Base-by-base conservation (phyloP, 331 rosid species). In the Ulmus americana region DNA sequence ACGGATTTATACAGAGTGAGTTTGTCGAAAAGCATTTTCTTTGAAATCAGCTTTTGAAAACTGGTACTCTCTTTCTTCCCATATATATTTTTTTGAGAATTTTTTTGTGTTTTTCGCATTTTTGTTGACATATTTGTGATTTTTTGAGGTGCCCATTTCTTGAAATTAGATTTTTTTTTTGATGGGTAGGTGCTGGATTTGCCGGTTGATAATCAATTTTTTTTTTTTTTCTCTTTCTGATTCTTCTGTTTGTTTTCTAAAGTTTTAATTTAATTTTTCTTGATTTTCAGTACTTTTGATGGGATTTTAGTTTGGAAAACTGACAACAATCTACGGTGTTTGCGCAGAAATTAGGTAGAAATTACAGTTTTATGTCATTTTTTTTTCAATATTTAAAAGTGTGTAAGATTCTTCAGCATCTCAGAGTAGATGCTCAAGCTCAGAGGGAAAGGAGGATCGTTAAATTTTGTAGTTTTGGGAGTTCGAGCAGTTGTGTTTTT, bases 381-480 rank as follows among this genome's bases (percentile, higher is more conserved):
- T n/a, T n/a, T 44, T 49, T 41, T 1, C 71, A 39, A 59, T 76
- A 61, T 64, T 55, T 64, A 18, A 15, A 67, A 41, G 39, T 16
- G 39, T 67, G 55, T 28, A 63, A 71, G 74, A 18, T 55, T 46
- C 57, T 66, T 59, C 55, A 41, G 76, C 65, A 73, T 67, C 63
- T 38, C 59, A 70, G 14, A 49, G 45, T 4, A 49, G 70, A 64
- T 73, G 53, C 42, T 18, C 62, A 35, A 73, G 62, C 69, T 20
- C 43, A 62, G 66, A 45, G 76, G 53, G 43, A 60, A 20, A 41
- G 44, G 54, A 43, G n/a, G 47, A 15, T 55, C 39, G 65, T 7
- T 13, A 42, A 35, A 47, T 61, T 42, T 59, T 28, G 39, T 51
- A 20, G 0, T 56, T 6, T 14, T 18, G 35, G 6, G 7, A 16